phyloP scores from a whole-genome alignment of 768 basidiomycete species.

The Harrya chromipes region DNA sequence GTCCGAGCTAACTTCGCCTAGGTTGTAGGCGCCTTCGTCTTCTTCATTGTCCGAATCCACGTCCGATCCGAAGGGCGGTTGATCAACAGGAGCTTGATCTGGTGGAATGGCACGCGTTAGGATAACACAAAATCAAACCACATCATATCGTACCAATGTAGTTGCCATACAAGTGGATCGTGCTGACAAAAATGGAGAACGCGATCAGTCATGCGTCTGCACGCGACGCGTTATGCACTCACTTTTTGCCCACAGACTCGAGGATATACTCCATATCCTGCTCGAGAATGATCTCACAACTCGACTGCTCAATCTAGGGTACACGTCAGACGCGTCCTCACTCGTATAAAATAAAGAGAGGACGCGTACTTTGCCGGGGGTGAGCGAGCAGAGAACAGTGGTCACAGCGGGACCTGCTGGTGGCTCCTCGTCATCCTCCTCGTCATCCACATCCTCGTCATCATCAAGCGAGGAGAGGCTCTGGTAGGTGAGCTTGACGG shows the following conservation, averaged over 20 bases:
- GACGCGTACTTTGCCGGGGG: constrained; percentile 68
- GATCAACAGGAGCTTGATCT: constrained; percentile 55
- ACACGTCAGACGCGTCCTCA: constrained; percentile 10
- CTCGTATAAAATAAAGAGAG: background rate
- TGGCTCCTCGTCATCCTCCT: constrained; percentile 41
- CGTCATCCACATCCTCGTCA: constrained; percentile 43
- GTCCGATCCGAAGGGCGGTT: constrained; percentile 49
- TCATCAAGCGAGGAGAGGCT: constrained; percentile 35
- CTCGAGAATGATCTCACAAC: constrained; percentile 67
- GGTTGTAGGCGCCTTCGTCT: constrained; percentile 55
- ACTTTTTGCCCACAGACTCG: constrained; percentile 83
- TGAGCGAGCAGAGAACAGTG: constrained; percentile 74
- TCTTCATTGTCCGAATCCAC: constrained; percentile 54
- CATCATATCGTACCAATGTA: constrained; percentile 57
- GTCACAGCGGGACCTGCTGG: constrained; percentile 40
- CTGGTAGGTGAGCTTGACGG: constrained; percentile 64
- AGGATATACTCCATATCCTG: constrained; percentile 64
- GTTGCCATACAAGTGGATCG: constrained; percentile 79
- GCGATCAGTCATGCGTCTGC: constrained; percentile 5
- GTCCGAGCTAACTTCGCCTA: constrained; percentile 80
- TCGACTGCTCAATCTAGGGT: constrained; percentile 70
- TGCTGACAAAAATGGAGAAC: constrained; percentile 36
- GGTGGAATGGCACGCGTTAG: constrained; percentile 1
- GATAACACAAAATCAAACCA: background rate
- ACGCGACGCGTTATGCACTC: constrained; percentile 14